Conservation (phyloP, 208 protist genomes). For the Trypanosoma brucei region DNA sequence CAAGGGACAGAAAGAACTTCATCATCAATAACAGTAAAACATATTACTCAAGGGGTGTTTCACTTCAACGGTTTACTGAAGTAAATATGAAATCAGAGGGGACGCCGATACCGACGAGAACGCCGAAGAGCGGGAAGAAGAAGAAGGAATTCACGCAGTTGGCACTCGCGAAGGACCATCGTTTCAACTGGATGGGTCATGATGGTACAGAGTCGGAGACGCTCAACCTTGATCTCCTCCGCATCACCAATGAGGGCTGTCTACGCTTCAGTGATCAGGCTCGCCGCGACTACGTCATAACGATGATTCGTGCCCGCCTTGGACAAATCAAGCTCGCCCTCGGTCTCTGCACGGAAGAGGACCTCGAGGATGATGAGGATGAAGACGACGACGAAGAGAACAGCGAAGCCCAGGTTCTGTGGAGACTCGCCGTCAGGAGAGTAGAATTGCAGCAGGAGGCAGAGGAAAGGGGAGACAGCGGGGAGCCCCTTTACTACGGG, state of each 20-base stretch:
- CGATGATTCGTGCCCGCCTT: conserved; percentile 57
- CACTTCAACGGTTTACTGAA: too few species aligned
- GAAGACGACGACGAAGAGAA: conserved; percentile 24
- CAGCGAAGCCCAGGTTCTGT: conserved; percentile 8
- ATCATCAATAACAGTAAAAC: too few species aligned
- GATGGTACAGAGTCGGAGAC: conserved; percentile 64
- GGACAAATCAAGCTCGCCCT: conserved; percentile 76
- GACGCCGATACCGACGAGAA: background rate
- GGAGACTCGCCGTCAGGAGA: conserved; percentile 21
- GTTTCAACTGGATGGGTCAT: conserved; percentile 88
- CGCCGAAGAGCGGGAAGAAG: background rate
- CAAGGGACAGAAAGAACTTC: too few species aligned
- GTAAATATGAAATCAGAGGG: too few species aligned
- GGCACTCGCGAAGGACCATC: conserved; percentile 52
- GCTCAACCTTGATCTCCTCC: conserved; percentile 42
- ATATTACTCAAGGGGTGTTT: too few species aligned
- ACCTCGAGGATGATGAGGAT: conserved; percentile 5
- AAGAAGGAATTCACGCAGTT: conserved; percentile 8
- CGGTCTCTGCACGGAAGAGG: conserved; percentile 40
- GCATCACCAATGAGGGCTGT: conserved; percentile 13
- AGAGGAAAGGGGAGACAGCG: conserved; percentile 16
- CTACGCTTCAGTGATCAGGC: conserved; percentile 54
- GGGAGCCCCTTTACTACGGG: conserved; percentile 12
- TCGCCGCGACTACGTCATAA: conserved; percentile 51
- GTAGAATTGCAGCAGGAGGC: conserved; percentile 33